Conservation (phyloP, 257 asterid genomes). For the Jacaranda mimosifolia region DNA sequence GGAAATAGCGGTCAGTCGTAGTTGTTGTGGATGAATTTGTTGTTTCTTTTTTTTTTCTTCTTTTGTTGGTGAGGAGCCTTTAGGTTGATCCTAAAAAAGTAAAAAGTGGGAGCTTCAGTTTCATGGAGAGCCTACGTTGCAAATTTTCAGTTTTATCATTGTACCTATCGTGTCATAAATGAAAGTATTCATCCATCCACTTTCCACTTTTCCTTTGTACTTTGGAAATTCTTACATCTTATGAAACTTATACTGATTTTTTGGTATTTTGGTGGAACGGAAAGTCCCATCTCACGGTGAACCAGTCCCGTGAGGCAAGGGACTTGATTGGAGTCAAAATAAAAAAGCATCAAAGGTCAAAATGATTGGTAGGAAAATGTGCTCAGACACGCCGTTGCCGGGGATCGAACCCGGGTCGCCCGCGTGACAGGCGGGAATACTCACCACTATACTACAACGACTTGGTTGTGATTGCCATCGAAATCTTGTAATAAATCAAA, state of each 20-base stretch:
- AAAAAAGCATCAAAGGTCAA: background rate
- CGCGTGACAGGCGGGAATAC: conserved; percentile 99
- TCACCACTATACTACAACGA: conserved; percentile 98
- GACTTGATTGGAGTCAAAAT: no score
- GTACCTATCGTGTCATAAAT: conserved; percentile 28
- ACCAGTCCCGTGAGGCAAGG: no score
- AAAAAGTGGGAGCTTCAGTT: conserved; percentile 8
- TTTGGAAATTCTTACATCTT: no score
- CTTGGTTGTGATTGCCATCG: background rate
- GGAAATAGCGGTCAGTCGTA: conserved; percentile 15
- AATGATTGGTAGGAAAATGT: background rate
- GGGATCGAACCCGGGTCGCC: conserved; percentile 99
- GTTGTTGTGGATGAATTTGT: conserved; percentile 11
- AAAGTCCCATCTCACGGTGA: no score
- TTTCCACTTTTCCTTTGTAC: background rate
- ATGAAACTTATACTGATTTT: no score
- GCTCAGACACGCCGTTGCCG: conserved; percentile 73
- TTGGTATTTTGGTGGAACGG: no score
- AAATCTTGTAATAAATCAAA: no score
- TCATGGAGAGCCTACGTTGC: background rate
- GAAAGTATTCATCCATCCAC: conserved; percentile 4
- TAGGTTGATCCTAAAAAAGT: background rate
- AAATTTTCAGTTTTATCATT: background rate
- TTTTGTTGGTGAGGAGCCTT: conserved; percentile 29
- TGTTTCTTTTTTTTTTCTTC: conserved; percentile 34